Base-by-base conservation (phyloP, 2,329 filamentous ascomycete species). In the Daldinia sp. region DNA sequence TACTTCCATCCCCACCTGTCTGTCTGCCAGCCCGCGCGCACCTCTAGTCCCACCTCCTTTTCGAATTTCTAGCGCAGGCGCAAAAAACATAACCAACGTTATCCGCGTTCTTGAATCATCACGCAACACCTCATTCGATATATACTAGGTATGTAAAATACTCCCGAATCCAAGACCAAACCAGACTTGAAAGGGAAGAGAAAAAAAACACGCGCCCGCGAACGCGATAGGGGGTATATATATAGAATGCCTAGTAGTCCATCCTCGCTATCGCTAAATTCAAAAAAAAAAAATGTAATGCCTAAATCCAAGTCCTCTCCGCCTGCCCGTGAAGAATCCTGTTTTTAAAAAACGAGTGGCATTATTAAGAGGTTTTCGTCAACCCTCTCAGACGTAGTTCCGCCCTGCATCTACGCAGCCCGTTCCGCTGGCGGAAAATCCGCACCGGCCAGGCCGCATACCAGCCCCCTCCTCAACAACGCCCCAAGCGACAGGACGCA, bases 401-500 rank as follows among this genome's bases (percentile, higher is more conserved):
- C 73, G 74, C 35, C 72, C 71, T 3, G 72, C 71, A 54, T 78
- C 77, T 23, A 82, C 67, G 15, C 70, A 65, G 8, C 72, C 73
- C 1, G 77, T 70, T 15, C 70, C 71, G n/a, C 74, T 73, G 5
- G 75, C 76, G 21, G 80, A 80, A 65, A 82, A 84, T 2, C 77
- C 77, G 58, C 80, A 81, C 35, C 82, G 80, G 9, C 80, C 78
- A 32, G 79, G 75, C 27, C 75, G 72, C 61, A 75, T 74, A 10
- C 76, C 79, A 1, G 72, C 66, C 4, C 76, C 76, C 53, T 80
- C 77, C 25, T 75, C 64, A 15, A 83, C 77, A 29, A 82, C 80
- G 2, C 83, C 82, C 81, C 81, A 85, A 25, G 74, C 72, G 6
- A 85, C 71, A 68, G 67, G 73, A 56, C 64, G 72, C 59, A 75